Base-by-base conservation (phyloP, 1,284 basidiomycete species). In the Pholiota adiposa region DNA sequence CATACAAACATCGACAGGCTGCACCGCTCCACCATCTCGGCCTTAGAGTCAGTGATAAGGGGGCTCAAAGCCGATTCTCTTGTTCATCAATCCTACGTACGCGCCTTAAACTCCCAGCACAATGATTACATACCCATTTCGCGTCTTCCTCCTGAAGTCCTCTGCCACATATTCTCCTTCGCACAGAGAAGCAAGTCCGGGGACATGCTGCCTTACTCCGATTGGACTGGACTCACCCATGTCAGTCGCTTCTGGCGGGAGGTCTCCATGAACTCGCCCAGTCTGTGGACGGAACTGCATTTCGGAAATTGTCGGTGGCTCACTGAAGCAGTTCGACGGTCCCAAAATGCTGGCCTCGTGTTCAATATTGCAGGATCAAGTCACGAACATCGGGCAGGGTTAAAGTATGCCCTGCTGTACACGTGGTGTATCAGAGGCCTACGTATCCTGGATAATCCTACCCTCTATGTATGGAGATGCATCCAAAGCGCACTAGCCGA, bases 111-210 rank as follows among this genome's bases (percentile, higher is more conserved):
- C 18, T 51, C 44, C 12, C 23, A 51, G 43, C 41, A 41, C 29
- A 61, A 44, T 51, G 29, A 4, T 18, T 41, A 56, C 11, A 34
- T 63, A n/a, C 48, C 61, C 4, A 72, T 69, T 29, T 68, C 65
- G 12, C 43, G 56, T 19, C 65, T 75, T 16, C 73, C 73, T 4
- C 64, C 69, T 1, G 73, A 74, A 61, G 31, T 73, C 4, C 64
- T 74, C 43, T 70, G 61, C 54, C 50, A 19, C 21, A 64, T 63
- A 23, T 62, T 63, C n/a, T 36, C 31, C 1, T 49, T 41, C 12
- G 38, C 48, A 4, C 36, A 38, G 12, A 43, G 41, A 25, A 18
- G 19, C 18, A 31, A 21, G 12, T 23, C 12, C 19, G 16, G 3
- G 11, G 27, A 8, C 11, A 40, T 18, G 16, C 27, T 19, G 4